Evolutionary conservation across 306 rosid species (phyloP).

Genomic region (Glycine latifolia): DNA sequence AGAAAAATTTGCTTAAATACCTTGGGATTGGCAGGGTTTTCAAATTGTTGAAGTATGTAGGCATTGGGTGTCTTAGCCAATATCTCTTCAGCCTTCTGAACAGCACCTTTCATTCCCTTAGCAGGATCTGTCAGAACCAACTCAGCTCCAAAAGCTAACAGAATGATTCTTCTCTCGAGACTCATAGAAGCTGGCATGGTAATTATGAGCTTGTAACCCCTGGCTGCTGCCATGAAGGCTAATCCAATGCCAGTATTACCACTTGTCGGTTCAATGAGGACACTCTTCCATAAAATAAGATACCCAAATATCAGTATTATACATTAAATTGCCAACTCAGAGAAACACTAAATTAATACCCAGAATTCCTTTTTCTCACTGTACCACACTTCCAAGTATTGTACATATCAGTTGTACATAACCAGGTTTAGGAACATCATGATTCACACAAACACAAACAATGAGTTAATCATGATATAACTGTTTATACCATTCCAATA

Average conservation of each 20-base stretch:
- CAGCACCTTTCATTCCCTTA: conserved; percentile 85
- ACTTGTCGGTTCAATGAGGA: conserved; percentile 81
- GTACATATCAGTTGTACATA: conserved; percentile 23
- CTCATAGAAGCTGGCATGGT: conserved; percentile 93
- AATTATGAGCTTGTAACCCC: conserved; percentile 73
- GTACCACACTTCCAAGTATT: conserved; percentile 21
- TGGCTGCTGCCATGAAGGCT: conserved; percentile 88
- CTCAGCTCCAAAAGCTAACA: conserved; percentile 80
- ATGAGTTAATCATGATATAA: neutral
- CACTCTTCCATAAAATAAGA: conserved; percentile 62
- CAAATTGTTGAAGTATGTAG: conserved; percentile 80
- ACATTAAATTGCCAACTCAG: conserved; percentile 39
- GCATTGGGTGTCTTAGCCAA: conserved; percentile 78
- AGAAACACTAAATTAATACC: conserved; percentile 27
- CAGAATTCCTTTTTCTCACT: conserved; percentile 11
- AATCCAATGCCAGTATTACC: conserved; percentile 85
- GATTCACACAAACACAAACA: neutral
- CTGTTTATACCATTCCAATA: conserved; percentile 15
- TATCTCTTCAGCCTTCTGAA: conserved; percentile 86
- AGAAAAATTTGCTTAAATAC: conserved; percentile 47
- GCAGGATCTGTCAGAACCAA: conserved; percentile 82
- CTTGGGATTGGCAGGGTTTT: conserved; percentile 93
- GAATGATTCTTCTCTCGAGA: conserved; percentile 81
- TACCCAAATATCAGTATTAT: conserved; percentile 7
- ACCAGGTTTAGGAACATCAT: neutral